A percentile compares a stretch with the other conserved stretches of the same genome.
phyloP scores from a whole-genome alignment of 306 rosid genomes.

The Prunus kanzakura region DNA sequence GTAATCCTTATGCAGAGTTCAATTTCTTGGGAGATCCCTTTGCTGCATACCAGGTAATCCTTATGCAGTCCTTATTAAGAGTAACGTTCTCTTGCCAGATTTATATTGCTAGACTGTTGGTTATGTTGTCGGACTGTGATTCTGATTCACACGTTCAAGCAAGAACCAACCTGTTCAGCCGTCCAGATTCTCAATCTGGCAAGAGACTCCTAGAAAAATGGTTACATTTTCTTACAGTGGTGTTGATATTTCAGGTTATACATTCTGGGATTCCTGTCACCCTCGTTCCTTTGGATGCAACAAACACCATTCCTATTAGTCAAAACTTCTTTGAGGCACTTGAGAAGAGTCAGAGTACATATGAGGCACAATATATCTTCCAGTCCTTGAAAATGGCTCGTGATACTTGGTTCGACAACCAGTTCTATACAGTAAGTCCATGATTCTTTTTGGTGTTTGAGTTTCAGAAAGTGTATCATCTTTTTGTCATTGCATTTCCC shows the following conservation, averaged over 20 bases:
- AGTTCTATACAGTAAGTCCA: conserved; percentile 59
- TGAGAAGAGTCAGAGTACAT: conserved; percentile 59
- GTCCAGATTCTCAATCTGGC: background rate
- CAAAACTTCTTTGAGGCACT: conserved; percentile 57
- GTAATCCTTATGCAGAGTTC: conserved; percentile 89
- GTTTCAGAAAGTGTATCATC: too few relatives aligned
- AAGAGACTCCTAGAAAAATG: background rate
- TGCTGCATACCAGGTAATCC: conserved; percentile 81
- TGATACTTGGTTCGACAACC: conserved; percentile 67
- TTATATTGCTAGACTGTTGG: background rate
- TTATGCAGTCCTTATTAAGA: too few relatives aligned
- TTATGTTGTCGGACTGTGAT: background rate
- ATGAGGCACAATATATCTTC: conserved; percentile 77
- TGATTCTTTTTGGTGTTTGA: background rate
- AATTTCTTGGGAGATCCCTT: conserved; percentile 88
- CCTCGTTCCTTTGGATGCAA: conserved; percentile 90
- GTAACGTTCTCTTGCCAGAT: background rate
- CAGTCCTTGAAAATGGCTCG: conserved; percentile 79
- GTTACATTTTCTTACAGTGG: background rate
- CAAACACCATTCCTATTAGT: conserved; percentile 74
- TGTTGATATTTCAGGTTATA: conserved; percentile 50
- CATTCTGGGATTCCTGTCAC: conserved; percentile 95
- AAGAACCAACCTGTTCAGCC: background rate
- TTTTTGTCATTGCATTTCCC: too few relatives aligned
- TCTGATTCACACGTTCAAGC: background rate